These are phyloP conservation scores for Aspergillus ibericus DNA, from an alignment of 2,329 filamentous ascomycete species.

Conservation along the genomic window DNA sequence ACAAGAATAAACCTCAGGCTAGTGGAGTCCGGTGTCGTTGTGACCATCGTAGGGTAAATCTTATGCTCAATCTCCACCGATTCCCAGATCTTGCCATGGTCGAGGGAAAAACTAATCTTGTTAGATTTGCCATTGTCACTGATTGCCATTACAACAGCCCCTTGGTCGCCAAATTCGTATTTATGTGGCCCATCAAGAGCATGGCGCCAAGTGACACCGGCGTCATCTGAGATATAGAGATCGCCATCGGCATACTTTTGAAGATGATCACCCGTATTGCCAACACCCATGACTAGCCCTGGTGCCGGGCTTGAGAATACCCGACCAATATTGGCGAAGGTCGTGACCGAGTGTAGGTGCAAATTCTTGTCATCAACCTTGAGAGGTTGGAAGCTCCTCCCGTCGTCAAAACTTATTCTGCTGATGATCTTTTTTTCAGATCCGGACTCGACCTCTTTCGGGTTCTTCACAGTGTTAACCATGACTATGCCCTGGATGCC, in stretches of 20 bases:
- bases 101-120: constrained; percentile 72
- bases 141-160: constrained; percentile 82
- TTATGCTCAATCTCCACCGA: constrained; percentile 68
- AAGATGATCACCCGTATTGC: constrained; percentile 79
- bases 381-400: constrained; percentile 75
- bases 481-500: constrained; percentile 90
- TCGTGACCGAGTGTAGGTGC: constrained; percentile 90
- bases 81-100: constrained; percentile 86
- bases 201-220: constrained; percentile 79
- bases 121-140: constrained; percentile 65
- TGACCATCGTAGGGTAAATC: constrained; percentile 71
- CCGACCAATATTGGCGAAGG: constrained; percentile 75
- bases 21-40: constrained; percentile 88
- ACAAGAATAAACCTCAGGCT: constrained; percentile 86
- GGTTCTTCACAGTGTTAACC: constrained; percentile 87
- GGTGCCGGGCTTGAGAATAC: constrained; percentile 94
- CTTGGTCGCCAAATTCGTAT: constrained; percentile 94
- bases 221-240: constrained; percentile 87
- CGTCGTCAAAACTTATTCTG: constrained; percentile 92
- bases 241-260: constrained; percentile 70
- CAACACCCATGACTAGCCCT: constrained; percentile 89
- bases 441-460: constrained; percentile 64
- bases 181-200: constrained; percentile 79
- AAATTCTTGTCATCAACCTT: constrained; percentile 67
- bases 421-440: constrained; percentile 67